Percentiles rank a stretch among this genome's conserved stretches.
These are phyloP conservation scores for Aspergillus melleus DNA, from an alignment of 2,329 filamentous ascomycete genomes.

Conservation along the genomic window DNA sequence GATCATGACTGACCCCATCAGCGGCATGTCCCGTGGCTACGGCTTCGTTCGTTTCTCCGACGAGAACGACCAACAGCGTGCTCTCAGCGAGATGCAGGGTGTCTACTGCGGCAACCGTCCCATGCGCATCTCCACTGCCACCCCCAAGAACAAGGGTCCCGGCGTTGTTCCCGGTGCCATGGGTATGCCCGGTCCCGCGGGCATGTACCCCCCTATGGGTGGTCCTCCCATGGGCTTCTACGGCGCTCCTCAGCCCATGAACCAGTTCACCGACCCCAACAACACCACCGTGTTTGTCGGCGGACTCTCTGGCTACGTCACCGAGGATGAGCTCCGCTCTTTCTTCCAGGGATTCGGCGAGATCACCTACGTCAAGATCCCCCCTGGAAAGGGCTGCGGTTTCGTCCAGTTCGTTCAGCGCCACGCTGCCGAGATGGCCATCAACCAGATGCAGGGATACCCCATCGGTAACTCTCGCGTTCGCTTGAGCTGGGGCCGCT, in stretches of 20 bases:
- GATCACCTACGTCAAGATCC: conserved; percentile 99
- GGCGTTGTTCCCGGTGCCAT: conserved; percentile 54
- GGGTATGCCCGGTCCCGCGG: conserved; percentile 56
- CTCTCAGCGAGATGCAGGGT: conserved; percentile 96
- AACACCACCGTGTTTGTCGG: conserved; percentile 99
- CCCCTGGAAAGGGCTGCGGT: conserved; percentile 96
- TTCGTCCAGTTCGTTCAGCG: conserved; percentile 99
- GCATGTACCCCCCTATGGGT: conserved; percentile 68
- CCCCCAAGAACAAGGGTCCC: conserved; percentile 81
- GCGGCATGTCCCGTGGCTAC: conserved; percentile 94
- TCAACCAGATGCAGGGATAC: conserved; percentile 99
- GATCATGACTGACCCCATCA: conserved; percentile 99
- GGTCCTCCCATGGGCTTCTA: conserved; percentile 66
- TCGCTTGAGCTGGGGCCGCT: conserved; percentile 94
- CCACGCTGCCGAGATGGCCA: conserved; percentile 98
- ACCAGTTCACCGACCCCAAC: conserved; percentile 99
- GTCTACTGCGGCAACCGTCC: conserved; percentile 98
- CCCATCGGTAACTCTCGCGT: conserved; percentile 98
- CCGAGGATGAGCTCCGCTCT: conserved; percentile 97
- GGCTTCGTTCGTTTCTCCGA: conserved; percentile 97
- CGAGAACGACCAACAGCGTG: conserved; percentile 93
- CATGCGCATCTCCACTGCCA: conserved; percentile 97
- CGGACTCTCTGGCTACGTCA: conserved; percentile 95
- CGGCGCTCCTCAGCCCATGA: conserved; percentile 79
- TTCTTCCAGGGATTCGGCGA: conserved; percentile 99